A percentile compares a stretch with the other conserved stretches of the same genome.
Evolutionary conservation across 1,139 yeast species (phyloP).

Genomic region (Taiozyma onychis): DNA sequence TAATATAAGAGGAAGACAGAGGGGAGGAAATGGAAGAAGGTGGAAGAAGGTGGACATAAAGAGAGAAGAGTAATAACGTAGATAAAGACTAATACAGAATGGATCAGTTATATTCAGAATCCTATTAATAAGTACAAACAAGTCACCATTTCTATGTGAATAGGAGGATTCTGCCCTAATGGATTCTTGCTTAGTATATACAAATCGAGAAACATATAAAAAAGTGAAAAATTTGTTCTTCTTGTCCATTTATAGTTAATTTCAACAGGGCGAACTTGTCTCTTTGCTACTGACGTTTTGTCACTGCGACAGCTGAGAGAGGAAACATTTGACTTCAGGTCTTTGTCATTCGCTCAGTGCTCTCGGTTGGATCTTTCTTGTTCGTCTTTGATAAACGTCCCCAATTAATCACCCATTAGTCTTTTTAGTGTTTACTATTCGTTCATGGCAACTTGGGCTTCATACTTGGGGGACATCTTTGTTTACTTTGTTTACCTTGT

Average conservation of each 20-base stretch:
- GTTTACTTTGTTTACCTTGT: neutral
- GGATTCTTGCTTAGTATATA: no score
- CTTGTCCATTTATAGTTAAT: no score
- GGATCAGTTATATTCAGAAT: no score
- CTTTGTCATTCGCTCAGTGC: neutral
- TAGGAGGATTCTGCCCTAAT: no score
- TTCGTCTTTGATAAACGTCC: neutral
- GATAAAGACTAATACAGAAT: no score
- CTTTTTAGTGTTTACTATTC: neutral
- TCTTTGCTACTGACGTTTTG: neutral
- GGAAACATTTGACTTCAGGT: neutral
- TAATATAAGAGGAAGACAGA: no score
- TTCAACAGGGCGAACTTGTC: no score
- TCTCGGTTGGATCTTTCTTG: neutral
- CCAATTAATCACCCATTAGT: neutral
- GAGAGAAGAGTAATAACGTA: no score
- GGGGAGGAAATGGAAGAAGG: no score
- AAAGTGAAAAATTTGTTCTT: neutral
- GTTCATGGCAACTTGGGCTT: constrained; percentile 4
- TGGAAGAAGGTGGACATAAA: no score
- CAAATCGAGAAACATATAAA: neutral
- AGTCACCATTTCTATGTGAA: no score
- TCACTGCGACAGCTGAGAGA: neutral
- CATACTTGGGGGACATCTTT: constrained; percentile 13
- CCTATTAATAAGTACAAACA: no score